Evolutionary conservation across 768 basidiomycete species (phyloP).

Genomic region (Chalciporus piperatus): DNA sequence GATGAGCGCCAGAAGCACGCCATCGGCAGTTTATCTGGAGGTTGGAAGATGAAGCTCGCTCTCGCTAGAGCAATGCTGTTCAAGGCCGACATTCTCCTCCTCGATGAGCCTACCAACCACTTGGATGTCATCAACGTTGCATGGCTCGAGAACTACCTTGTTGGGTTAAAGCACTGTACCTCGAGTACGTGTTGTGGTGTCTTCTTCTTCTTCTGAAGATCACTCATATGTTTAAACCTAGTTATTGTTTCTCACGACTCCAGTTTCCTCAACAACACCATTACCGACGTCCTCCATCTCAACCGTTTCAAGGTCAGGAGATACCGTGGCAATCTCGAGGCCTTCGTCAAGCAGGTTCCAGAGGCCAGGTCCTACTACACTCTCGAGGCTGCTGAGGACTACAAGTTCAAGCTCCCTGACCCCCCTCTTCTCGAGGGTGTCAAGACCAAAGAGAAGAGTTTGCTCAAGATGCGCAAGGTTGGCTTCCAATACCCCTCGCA

Average conservation of each 20-base stretch:
- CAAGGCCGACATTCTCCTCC: slow-evolving; percentile 94
- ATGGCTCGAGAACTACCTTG: slow-evolving; percentile 95
- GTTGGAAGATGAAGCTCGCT: slow-evolving; percentile 99
- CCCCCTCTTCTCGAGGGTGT: slow-evolving; percentile 98
- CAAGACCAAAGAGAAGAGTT: slow-evolving; percentile 98
- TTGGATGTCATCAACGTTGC: slow-evolving; percentile 97
- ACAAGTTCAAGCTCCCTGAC: slow-evolving; percentile 97
- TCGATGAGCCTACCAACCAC: slow-evolving; percentile 97
- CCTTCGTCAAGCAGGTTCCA: slow-evolving; percentile 90
- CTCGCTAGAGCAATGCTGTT: slow-evolving; percentile 96
- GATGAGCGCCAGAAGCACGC: slow-evolving; percentile 81
- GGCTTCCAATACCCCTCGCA: slow-evolving; percentile 94
- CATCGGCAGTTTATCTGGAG: slow-evolving; percentile 92
- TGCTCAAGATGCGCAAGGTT: slow-evolving; percentile 97
- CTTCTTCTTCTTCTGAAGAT: not conserved
- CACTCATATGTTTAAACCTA: slow-evolving; percentile 18
- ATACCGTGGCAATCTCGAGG: slow-evolving; percentile 93
- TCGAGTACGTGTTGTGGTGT: slow-evolving; percentile 57
- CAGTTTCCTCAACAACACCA: slow-evolving; percentile 95
- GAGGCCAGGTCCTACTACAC: slow-evolving; percentile 99
- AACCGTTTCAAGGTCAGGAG: slow-evolving; percentile 98
- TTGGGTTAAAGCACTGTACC: slow-evolving; percentile 83
- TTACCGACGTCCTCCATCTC: slow-evolving; percentile 95
- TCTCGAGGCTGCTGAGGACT: slow-evolving; percentile 93
- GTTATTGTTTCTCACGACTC: slow-evolving; percentile 99